These are phyloP conservation scores for Phialophora tarda DNA, from an alignment of 2,329 filamentous ascomycete genomes.

Conservation along the genomic window DNA sequence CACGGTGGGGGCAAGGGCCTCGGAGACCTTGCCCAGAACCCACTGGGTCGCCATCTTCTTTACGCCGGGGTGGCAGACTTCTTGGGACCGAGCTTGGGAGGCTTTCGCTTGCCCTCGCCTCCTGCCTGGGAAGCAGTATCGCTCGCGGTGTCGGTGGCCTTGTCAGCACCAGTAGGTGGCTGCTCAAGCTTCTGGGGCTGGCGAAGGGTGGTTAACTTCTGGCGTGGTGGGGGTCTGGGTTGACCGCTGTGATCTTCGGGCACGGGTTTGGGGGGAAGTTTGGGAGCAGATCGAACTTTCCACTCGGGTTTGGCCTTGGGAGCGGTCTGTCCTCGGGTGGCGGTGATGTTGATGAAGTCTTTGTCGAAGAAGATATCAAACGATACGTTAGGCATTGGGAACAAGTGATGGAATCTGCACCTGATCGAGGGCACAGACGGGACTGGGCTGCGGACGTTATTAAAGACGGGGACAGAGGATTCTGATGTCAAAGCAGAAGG, in stretches of 20 bases:
- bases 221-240: constrained; percentile 32
- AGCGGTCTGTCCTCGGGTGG: constrained; percentile 38
- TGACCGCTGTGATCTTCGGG: constrained; percentile 28
- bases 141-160: constrained; percentile 17
- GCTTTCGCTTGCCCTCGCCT: constrained; percentile 35
- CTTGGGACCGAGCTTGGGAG: constrained; percentile 38
- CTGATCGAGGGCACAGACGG: constrained; percentile 6
- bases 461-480: neutral
- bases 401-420: constrained; percentile 15
- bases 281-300: constrained; percentile 41
- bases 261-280: constrained; percentile 39
- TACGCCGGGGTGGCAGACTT: constrained; percentile 28
- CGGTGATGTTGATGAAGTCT: constrained; percentile 42
- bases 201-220: constrained; percentile 37
- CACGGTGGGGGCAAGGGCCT: constrained; percentile 38
- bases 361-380: constrained; percentile 42
- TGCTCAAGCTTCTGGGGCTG: constrained; percentile 20
- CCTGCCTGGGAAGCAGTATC: constrained; percentile 28
- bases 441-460: neutral
- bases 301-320: constrained; percentile 42
- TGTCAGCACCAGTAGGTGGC: constrained; percentile 8
- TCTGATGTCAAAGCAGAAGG: constrained; percentile 12
- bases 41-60: constrained; percentile 40
- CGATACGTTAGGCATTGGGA: constrained; percentile 43
- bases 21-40: constrained; percentile 38